Conservation (phyloP, 441 rosid species). For the Gossypium laxum region DNA sequence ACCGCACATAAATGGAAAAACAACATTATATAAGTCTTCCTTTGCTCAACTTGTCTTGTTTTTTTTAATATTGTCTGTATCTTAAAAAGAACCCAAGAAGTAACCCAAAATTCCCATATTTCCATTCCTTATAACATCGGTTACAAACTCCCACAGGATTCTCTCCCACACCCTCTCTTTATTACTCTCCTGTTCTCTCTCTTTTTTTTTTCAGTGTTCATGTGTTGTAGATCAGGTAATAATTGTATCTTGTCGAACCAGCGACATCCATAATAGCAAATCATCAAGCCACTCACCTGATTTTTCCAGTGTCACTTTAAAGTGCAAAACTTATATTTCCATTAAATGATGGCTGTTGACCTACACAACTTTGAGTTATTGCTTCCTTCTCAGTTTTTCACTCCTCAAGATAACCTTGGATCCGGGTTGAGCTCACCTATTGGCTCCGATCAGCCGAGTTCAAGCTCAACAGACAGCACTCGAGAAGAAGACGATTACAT, state of each 20-base stretch:
- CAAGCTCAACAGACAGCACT: slow-evolving; percentile 23
- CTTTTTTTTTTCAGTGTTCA: not conserved
- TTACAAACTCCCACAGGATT: not conserved
- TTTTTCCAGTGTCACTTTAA: not conserved
- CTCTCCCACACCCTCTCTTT: not conserved
- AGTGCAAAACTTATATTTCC: slow-evolving; percentile 2
- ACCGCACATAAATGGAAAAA: not conserved
- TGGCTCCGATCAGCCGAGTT: slow-evolving; percentile 25
- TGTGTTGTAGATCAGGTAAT: slow-evolving; percentile 9
- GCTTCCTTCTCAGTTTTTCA: slow-evolving; percentile 19
- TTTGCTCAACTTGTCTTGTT: not conserved
- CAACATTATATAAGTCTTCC: not conserved
- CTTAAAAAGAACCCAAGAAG: not conserved
- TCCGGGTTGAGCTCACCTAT: slow-evolving; percentile 25
- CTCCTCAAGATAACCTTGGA: not conserved
- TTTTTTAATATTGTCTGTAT: not conserved
- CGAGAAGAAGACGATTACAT: slow-evolving; percentile 46
- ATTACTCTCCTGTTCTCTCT: not conserved
- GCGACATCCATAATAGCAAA: slow-evolving; percentile 12
- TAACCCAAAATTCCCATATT: not conserved
- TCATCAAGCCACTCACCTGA: slow-evolving; percentile 9
- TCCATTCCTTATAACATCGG: not conserved
- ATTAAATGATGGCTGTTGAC: slow-evolving; percentile 40
- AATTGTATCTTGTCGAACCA: slow-evolving; percentile 17
- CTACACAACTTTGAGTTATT: slow-evolving; percentile 24